These are phyloP conservation scores for Tagetes patula DNA, from an alignment of 129 eudicot species.

Conservation along the genomic window DNA sequence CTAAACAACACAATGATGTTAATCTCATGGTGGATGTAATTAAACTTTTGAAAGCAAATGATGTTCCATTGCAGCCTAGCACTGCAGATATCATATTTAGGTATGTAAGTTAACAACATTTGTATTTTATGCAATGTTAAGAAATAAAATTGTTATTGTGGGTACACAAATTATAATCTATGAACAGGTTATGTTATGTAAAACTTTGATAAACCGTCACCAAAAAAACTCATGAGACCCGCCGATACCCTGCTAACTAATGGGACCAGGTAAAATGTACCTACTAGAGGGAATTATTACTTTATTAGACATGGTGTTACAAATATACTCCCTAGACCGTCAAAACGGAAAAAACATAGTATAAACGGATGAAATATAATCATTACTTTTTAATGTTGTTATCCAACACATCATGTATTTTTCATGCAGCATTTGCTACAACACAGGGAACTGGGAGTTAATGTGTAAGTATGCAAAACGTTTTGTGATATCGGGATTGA, in stretches of 20 bases:
- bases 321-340: neutral
- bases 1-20: conserved; percentile 67
- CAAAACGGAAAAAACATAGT: neutral
- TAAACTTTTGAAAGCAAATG: conserved; percentile 71
- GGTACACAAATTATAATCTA: neutral
- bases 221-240: neutral
- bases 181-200: neutral
- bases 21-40: conserved; percentile 67
- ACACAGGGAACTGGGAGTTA: conserved; percentile 58
- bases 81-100: conserved; percentile 82
- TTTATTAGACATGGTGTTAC: neutral
- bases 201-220: neutral
- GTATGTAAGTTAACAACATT: conserved; percentile 31
- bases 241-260: neutral
- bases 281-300: neutral
- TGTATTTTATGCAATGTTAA: neutral
- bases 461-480: conserved; percentile 71
- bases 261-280: neutral
- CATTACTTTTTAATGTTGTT: neutral
- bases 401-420: neutral
- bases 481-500: conserved; percentile 70
- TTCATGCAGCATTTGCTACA: conserved; percentile 75
- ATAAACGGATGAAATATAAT: neutral
- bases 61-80: conserved; percentile 79
- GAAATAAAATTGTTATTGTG: neutral